Evolutionary conservation across 1,284 basidiomycete species (phyloP), one percentile per base, ranked within the genome.

Genomic region (Pseudozyma tsukubaensis): DNA sequence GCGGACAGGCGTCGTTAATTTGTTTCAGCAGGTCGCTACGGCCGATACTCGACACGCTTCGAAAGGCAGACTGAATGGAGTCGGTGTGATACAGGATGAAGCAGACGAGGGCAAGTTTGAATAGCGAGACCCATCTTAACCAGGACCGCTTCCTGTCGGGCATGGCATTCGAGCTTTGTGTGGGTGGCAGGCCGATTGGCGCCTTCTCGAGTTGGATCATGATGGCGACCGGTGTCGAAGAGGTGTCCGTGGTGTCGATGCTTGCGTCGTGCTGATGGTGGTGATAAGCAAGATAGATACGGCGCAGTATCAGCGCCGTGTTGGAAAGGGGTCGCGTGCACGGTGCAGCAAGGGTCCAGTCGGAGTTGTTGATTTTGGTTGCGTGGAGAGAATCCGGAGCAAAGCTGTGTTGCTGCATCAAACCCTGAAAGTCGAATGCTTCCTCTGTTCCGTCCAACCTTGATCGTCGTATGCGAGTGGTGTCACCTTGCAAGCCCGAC

Each of bases 1-100:
- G 72, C 6, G 72, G 72, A 24, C 71, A 73, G 0, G 62, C 58
- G n/a, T 44, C 36, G 24, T 58, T 54, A 42, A n/a, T 24, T 19
- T 47, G 47, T 4, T 37, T 39, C 5, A 16, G 32, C 13, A 35
- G 14, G 18, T 36, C 10, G 36, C 34, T 11, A 39, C 14, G 43
- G 48, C 2, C 39, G 29, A 19, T 21, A 36, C 18, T 18, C 14
- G 19, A 32, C 18, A 36, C 11, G 10, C 10, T 24, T n/a, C 21
- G 40, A 16, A 58, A 29, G 7, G 35, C 29, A 42, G 43, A 11
- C 45, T 37, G 35, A 11, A 44, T 9, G 2, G 36, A 10, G 43
- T 52, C 50, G 32, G 44, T 42, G 36, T 52, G 42, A n/a, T 14
- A 42, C 7, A 61, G 29, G 10, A 47, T 7, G 21, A 43, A 47